Conservation (phyloP, 2,329 filamentous ascomycete species). For the Talaromyces piceae region DNA sequence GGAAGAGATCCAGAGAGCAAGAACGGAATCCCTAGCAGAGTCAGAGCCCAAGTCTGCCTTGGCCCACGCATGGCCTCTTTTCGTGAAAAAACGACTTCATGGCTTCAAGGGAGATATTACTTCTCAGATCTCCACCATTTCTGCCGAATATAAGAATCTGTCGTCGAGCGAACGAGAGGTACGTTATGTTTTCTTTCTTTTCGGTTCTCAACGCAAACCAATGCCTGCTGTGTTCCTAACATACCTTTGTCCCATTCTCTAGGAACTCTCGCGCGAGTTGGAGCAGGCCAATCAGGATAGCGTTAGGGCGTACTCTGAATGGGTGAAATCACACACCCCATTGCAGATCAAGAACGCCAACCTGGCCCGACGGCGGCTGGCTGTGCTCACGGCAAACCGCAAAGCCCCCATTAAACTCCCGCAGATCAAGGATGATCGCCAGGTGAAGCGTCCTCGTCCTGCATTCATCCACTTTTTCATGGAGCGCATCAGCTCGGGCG, state of each 20-base stretch:
- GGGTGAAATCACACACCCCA: conserved; percentile 49
- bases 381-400: conserved; percentile 15
- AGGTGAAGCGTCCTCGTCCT: conserved; percentile 36
- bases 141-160: conserved; percentile 12
- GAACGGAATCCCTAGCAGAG: conserved; percentile 23
- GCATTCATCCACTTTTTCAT: conserved; percentile 39
- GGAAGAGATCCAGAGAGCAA: conserved; percentile 26
- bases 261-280: conserved; percentile 48
- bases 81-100: conserved; percentile 18
- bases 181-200: not conserved
- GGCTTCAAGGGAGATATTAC: conserved; percentile 4
- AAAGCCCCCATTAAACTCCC: conserved; percentile 8
- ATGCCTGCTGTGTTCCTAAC: conserved; percentile 17
- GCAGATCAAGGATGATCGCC: conserved; percentile 48
- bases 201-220: conserved; percentile 10
- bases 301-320: conserved; percentile 41
- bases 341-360: conserved; percentile 55
- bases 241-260: not conserved
- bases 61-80: conserved; percentile 20
- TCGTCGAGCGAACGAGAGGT: conserved; percentile 14
- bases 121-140: conserved; percentile 14
- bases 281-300: conserved; percentile 43
- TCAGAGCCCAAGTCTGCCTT: conserved; percentile 24
- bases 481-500: conserved; percentile 42
- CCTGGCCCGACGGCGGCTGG: conserved; percentile 42